Percentiles rank a stretch among this genome's conserved stretches.
Evolutionary conservation across 2,329 filamentous ascomycete genomes (phyloP).

Genomic region (Aspergillus sp.): DNA sequence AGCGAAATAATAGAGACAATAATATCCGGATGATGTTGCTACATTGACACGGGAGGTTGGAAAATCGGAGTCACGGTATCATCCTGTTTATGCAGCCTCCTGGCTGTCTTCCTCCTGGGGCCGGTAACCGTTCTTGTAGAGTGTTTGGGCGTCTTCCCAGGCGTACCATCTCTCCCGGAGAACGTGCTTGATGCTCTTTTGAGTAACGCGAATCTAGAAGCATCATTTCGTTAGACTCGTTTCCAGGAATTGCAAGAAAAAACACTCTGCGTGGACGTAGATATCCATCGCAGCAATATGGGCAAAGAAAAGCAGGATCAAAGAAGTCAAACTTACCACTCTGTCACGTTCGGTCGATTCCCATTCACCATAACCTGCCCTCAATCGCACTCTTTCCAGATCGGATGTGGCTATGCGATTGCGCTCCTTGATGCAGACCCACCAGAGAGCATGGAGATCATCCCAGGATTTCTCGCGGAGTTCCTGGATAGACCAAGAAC

Average conservation of each 20-base stretch:
- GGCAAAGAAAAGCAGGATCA: neutral
- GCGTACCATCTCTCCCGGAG: slow-evolving; percentile 85
- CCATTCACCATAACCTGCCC: slow-evolving; percentile 67
- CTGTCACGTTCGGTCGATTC: slow-evolving; percentile 62
- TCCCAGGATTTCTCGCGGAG: slow-evolving; percentile 88
- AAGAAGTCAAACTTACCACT: slow-evolving; percentile 51
- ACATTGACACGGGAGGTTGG: neutral
- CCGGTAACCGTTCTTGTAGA: slow-evolving; percentile 32
- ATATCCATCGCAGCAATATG: too few species aligned
- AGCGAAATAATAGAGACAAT: neutral
- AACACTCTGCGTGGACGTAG: too few species aligned
- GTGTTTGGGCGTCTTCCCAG: slow-evolving; percentile 52
- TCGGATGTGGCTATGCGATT: slow-evolving; percentile 81
- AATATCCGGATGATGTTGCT: neutral
- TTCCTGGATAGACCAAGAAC: slow-evolving; percentile 80
- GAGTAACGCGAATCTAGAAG: slow-evolving; percentile 66
- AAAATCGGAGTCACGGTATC: neutral
- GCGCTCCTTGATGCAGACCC: slow-evolving; percentile 84
- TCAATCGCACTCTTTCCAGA: slow-evolving; percentile 61
- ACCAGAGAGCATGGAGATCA: slow-evolving; percentile 88
- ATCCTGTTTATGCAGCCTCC: neutral
- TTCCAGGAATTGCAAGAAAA: neutral
- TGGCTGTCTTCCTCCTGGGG: slow-evolving; percentile 26
- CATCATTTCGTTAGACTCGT: neutral
- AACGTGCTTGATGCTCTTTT: slow-evolving; percentile 76